A percentile compares a stretch with the other conserved stretches of the same genome.
Conservation (phyloP, 139 green algal genomes). For the Chlorella sp. region DNA sequence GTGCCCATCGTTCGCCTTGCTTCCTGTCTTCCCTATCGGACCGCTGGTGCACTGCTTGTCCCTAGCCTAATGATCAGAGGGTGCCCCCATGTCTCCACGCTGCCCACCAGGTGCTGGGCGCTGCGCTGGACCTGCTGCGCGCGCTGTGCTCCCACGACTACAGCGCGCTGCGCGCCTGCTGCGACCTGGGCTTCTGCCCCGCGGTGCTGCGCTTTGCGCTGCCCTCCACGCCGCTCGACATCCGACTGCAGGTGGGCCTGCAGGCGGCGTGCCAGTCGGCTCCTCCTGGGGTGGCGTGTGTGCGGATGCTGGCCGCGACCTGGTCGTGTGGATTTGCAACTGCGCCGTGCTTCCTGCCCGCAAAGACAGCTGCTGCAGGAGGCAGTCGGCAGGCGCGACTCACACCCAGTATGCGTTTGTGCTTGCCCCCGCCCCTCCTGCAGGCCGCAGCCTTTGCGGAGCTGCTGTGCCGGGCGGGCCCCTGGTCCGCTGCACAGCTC, state of each 20-base stretch:
- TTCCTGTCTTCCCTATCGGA: too few relatives aligned
- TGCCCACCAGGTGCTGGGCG: slow-evolving; percentile 47
- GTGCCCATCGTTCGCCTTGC: too few relatives aligned
- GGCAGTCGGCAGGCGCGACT: background rate
- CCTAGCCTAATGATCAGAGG: background rate
- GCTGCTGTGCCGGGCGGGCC: slow-evolving; percentile 8
- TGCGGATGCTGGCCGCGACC: too few relatives aligned
- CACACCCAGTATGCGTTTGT: background rate
- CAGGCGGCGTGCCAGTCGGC: too few relatives aligned
- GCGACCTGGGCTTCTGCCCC: slow-evolving; percentile 79
- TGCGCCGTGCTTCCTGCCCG: too few relatives aligned
- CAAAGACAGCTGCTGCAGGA: background rate
- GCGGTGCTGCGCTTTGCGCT: slow-evolving; percentile 45
- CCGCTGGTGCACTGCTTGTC: too few relatives aligned
- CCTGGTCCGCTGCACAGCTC: slow-evolving; percentile 68
- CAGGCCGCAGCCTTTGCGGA: slow-evolving; percentile 21
- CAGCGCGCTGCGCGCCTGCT: slow-evolving; percentile 60
- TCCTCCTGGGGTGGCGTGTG: too few relatives aligned
- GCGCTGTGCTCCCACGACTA: slow-evolving; percentile 54
- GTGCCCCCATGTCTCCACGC: background rate
- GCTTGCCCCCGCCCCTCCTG: background rate
- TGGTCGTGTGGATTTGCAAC: too few relatives aligned
- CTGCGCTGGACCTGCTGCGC: slow-evolving; percentile 66
- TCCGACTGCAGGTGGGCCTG: background rate
- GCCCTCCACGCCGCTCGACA: slow-evolving; percentile 11